Conservation (phyloP, 768 basidiomycete species). For the Suillus variegatus region DNA sequence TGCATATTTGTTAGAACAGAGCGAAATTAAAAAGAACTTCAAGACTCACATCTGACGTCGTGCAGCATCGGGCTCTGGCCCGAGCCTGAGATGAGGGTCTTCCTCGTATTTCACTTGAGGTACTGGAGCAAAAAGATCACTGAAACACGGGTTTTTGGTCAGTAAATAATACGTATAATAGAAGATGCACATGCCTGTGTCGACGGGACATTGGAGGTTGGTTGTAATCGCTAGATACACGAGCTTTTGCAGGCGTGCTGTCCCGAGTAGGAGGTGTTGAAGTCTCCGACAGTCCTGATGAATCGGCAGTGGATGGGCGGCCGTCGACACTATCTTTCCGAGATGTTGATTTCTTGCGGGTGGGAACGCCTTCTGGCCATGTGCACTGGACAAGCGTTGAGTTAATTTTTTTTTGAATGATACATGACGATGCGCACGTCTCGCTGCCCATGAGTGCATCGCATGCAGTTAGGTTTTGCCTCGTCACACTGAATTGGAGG, state of each 20-base stretch:
- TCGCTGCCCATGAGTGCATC: conserved; percentile 83
- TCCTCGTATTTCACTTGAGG: conserved; percentile 5
- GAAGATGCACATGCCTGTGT: conserved; percentile 35
- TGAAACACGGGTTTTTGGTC: conserved; percentile 1
- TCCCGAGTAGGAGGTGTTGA: conserved; percentile 75
- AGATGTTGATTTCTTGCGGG: conserved; percentile 62
- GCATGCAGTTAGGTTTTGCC: conserved; percentile 82
- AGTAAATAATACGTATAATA: conserved; percentile 4
- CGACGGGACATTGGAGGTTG: conserved; percentile 42
- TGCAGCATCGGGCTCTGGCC: conserved; percentile 42
- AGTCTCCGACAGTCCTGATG: conserved; percentile 68
- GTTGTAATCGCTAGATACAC: conserved; percentile 42
- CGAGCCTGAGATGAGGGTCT: conserved; percentile 23
- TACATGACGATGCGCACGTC: conserved; percentile 50
- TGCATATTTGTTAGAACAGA: conserved; percentile 25
- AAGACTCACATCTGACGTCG: conserved; percentile 50
- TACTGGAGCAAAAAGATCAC: conserved; percentile 1
- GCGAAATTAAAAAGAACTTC: conserved; percentile 1
- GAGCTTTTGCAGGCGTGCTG: conserved; percentile 56
- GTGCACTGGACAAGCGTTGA: conserved; percentile 54
- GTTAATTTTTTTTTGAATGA: conserved; percentile 12
- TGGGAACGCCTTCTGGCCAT: conserved; percentile 80
- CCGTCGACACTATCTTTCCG: conserved; percentile 63
- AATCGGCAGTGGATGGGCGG: conserved; percentile 74
- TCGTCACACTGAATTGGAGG: conserved; percentile 74